Evolutionary conservation across 139 green algal genomes (phyloP).

Genomic region (Haematococcus sp.): DNA sequence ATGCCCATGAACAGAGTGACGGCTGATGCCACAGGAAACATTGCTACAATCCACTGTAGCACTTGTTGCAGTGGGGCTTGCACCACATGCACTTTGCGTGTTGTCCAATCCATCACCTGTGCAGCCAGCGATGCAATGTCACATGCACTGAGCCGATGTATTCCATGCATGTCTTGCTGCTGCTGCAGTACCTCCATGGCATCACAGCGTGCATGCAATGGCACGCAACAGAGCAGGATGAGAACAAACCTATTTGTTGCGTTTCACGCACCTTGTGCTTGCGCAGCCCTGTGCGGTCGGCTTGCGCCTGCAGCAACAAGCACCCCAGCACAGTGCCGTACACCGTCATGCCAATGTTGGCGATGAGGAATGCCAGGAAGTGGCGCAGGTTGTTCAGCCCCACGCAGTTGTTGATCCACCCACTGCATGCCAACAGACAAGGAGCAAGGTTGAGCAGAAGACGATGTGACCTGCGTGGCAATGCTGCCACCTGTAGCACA

Average conservation of each 20-base stretch:
- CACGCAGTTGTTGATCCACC: constrained; percentile 80
- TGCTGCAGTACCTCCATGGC: not conserved
- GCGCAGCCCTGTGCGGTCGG: not conserved
- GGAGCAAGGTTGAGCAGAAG: too few species aligned
- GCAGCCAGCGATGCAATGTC: not conserved
- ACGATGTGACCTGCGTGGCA: too few species aligned
- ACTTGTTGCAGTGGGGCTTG: not conserved
- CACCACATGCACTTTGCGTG: not conserved
- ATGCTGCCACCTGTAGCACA: too few species aligned
- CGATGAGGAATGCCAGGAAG: constrained; percentile 49
- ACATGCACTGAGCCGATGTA: not conserved
- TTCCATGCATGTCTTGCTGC: not conserved
- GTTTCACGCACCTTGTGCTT: constrained; percentile 5
- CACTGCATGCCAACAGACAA: not conserved
- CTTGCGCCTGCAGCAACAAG: not conserved
- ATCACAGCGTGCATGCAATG: too few species aligned
- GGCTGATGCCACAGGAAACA: constrained; percentile 31
- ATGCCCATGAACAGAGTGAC: constrained; percentile 35
- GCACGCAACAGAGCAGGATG: not conserved
- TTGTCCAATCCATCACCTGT: constrained; percentile 4
- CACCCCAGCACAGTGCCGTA: not conserved
- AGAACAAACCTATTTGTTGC: not conserved
- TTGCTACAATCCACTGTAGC: constrained; percentile 4
- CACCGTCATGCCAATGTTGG: constrained; percentile 29
- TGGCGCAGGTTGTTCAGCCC: constrained; percentile 58